A percentile compares a stretch with the other conserved stretches of the same genome.
phyloP scores from a whole-genome alignment of 495 filamentous ascomycete species.

The Penicillium alfredii region DNA sequence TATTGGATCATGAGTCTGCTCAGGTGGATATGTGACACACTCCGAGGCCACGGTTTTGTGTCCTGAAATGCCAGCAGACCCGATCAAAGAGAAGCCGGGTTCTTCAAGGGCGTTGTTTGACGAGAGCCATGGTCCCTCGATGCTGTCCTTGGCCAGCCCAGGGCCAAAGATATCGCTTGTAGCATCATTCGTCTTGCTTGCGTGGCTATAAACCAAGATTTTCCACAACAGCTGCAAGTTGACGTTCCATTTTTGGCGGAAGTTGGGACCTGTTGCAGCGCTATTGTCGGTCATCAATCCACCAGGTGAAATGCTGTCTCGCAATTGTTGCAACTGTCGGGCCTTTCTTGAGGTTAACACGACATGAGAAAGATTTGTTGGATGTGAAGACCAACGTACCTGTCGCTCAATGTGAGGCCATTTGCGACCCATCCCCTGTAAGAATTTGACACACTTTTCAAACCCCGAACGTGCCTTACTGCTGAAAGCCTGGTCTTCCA shows the following conservation, averaged over 20 bases:
- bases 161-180: conserved; percentile 24
- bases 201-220: conserved; percentile 27
- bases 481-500: conserved; percentile 27
- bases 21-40: conserved; percentile 29
- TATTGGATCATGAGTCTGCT: conserved; percentile 18
- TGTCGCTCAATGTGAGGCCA: conserved; percentile 29
- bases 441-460: conserved; percentile 28
- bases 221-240: conserved; percentile 29
- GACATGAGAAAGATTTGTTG: too few species aligned
- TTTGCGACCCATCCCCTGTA: conserved; percentile 16
- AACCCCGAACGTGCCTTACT: conserved; percentile 27
- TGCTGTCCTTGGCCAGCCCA: conserved; percentile 16
- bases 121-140: conserved; percentile 5
- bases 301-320: conserved; percentile 25
- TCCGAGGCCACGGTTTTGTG: conserved; percentile 30
- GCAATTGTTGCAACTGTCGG: conserved; percentile 23
- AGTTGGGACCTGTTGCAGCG: not conserved
- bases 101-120: conserved; percentile 15
- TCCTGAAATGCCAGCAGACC: conserved; percentile 32
- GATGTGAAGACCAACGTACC: too few species aligned
- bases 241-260: conserved; percentile 22
- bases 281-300: conserved; percentile 4
- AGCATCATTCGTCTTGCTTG: conserved; percentile 15
- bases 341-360: conserved; percentile 10
- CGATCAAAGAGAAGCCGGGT: conserved; percentile 28